Evolutionary conservation across 495 filamentous ascomycete species (phyloP), one percentile per base, ranked within the genome.

Genomic region (Zalerion maritima): DNA sequence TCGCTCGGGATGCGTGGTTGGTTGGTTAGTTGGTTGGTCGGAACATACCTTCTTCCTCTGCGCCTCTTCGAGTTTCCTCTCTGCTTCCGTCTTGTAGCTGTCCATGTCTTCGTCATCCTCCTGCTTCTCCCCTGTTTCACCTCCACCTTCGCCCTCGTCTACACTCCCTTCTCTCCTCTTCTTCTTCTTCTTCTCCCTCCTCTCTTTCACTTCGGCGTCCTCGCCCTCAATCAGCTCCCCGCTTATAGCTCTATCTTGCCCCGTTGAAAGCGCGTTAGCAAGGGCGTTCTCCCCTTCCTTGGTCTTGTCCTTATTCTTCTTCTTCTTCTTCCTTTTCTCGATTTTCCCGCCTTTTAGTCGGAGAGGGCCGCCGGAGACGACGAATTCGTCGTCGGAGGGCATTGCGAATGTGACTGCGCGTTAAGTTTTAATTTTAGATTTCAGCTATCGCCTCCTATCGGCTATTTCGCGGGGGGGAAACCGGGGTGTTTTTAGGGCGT

Each of bases 1-100:
- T 8, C 7, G 14, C 5, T 29, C 6, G 23, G 14, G 12, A 6
- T 17, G 20, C 17, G 43, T 20, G 9, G 5, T 8, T 9, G 8
- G 11, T n/a, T 21, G 13, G 11, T 27, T 17, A 27, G 4, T 4
- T 26, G 28, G 26, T 13, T 18, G 31, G 28, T n/a, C 14, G 31
- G 22, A 11, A 64, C 74, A 29, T 70, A 87, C 81, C 63, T 81
- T 67, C 55, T 79, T 87, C 42, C 71, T 62, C 47, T 76, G 69
- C 40, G 67, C 57, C 58, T 96, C 86, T 38, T 87, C 78, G 46
- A 87, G 68, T 21, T 73, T 64, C 41, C 63, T 58, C 58, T 97
- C 86, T 15, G 84, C 72, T 43, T 92, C 86, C 0, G 89, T 96
- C 63, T 94, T 97, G 27, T 38, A 35, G 21, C 40, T 37, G 12